phyloP scores from a whole-genome alignment of 2,329 filamentous ascomycete species.

The Phoma sp. region DNA sequence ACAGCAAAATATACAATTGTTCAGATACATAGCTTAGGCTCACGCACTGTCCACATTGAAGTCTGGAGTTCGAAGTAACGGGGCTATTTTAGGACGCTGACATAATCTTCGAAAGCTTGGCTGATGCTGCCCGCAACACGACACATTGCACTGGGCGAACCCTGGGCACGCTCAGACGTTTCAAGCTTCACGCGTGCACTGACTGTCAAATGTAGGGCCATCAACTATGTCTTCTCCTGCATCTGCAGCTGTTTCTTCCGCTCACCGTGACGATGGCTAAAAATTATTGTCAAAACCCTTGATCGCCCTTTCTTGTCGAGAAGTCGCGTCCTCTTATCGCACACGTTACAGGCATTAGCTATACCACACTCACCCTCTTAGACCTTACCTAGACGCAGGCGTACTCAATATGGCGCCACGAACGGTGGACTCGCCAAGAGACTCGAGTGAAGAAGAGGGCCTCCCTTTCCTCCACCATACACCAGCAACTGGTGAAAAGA shows the following conservation, averaged over 20 bases:
- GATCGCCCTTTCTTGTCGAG: neutral
- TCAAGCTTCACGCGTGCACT: slow-evolving; percentile 11
- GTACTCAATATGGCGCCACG: slow-evolving; percentile 16
- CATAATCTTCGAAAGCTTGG: neutral
- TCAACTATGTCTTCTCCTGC: neutral
- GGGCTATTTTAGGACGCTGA: neutral
- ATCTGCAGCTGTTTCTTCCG: neutral
- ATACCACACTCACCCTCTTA: neutral
- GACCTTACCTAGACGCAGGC: neutral
- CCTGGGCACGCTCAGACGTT: slow-evolving; percentile 8
- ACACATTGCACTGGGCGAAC: slow-evolving; percentile 11
- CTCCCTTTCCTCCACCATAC: slow-evolving; percentile 23
- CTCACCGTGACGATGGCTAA: neutral
- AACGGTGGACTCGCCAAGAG: slow-evolving; percentile 11
- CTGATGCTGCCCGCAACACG: neutral
- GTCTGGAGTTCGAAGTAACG: no score
- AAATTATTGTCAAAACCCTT: neutral
- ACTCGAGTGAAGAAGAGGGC: slow-evolving; percentile 28
- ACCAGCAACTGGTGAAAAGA: slow-evolving; percentile 13
- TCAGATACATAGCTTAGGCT: no score
- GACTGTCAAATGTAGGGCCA: neutral
- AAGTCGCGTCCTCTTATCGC: neutral
- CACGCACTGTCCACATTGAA: no score
- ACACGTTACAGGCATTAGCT: neutral
- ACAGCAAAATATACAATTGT: no score